phyloP scores from a whole-genome alignment of 1,139 yeast species.

The Blastobotrys arbuscula region DNA sequence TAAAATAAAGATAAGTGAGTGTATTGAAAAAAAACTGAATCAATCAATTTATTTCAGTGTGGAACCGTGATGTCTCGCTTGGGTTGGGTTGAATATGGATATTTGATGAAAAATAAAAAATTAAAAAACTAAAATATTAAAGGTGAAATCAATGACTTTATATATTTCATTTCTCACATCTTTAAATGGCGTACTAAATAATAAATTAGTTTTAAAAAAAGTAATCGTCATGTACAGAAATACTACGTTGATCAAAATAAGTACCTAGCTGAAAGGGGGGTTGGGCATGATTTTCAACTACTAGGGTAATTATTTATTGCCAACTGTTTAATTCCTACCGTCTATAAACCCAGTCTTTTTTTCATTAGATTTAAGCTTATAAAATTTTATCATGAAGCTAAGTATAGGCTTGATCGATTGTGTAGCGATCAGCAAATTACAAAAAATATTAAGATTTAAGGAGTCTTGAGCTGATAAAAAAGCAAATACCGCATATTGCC shows the following conservation, averaged over 20 bases:
- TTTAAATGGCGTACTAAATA: neutral
- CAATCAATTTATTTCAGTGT: neutral
- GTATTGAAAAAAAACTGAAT: neutral
- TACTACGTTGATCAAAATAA: neutral
- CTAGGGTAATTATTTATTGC: neutral
- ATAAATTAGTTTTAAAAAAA: neutral
- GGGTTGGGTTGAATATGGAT: neutral
- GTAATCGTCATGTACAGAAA: neutral
- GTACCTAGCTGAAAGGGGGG: neutral
- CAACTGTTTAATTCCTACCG: neutral
- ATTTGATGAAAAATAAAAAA: neutral
- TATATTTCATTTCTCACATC: neutral
- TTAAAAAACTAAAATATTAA: neutral
- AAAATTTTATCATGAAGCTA: too few relatives aligned
- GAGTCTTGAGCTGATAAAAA: neutral
- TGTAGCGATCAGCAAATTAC: too few relatives aligned
- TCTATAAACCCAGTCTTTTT: too few relatives aligned
- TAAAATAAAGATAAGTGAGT: neutral
- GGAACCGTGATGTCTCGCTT: neutral
- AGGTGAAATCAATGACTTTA: neutral
- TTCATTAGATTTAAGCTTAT: too few relatives aligned
- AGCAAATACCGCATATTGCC: neutral
- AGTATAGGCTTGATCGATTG: too few relatives aligned
- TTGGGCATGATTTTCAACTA: neutral
- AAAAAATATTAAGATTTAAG: too few relatives aligned